These are phyloP conservation scores for Lepidopterella palustris DNA, from an alignment of 495 filamentous ascomycete species.

Conservation along the genomic window DNA sequence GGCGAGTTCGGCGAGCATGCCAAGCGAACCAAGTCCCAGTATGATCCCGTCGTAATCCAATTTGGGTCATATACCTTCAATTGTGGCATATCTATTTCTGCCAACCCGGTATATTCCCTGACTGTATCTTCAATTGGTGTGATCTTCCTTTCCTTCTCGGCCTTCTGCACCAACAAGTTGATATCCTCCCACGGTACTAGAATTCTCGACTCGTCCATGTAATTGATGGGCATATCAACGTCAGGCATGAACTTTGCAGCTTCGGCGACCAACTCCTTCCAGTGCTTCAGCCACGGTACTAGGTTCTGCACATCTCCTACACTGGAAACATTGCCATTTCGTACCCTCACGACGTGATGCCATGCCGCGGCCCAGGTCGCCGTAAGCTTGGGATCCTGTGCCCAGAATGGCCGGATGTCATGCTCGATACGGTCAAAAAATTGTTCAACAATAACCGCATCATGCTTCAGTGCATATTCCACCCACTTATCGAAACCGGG, in stretches of 20 bases:
- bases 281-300: slow-evolving; percentile 29
- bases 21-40: slow-evolving; percentile 31
- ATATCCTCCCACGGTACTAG: slow-evolving; percentile 36
- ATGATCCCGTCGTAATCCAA: slow-evolving; percentile 24
- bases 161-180: slow-evolving; percentile 19
- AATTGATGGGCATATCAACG: slow-evolving; percentile 36
- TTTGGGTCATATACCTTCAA: slow-evolving; percentile 22
- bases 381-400: slow-evolving; percentile 25
- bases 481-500: slow-evolving; percentile 38
- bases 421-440: slow-evolving; percentile 39
- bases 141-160: not conserved
- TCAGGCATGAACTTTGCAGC: slow-evolving; percentile 30
- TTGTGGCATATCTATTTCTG: slow-evolving; percentile 10
- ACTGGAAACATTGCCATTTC: slow-evolving; percentile 26
- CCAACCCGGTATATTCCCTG: slow-evolving; percentile 1
- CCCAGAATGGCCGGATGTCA: slow-evolving; percentile 37
- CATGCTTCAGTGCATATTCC: slow-evolving; percentile 27
- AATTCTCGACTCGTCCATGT: slow-evolving; percentile 33
- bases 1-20: slow-evolving; percentile 30
- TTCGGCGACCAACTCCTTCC: slow-evolving; percentile 23
- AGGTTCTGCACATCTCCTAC: slow-evolving; percentile 12
- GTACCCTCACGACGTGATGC: slow-evolving; percentile 21
- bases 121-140: not conserved
- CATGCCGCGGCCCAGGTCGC: slow-evolving; percentile 22
- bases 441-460: slow-evolving; percentile 31